Evolutionary conservation across 352 stramenopile species (phyloP), one percentile per base, ranked within the genome.

Genomic region (Globisporangium solare): DNA sequence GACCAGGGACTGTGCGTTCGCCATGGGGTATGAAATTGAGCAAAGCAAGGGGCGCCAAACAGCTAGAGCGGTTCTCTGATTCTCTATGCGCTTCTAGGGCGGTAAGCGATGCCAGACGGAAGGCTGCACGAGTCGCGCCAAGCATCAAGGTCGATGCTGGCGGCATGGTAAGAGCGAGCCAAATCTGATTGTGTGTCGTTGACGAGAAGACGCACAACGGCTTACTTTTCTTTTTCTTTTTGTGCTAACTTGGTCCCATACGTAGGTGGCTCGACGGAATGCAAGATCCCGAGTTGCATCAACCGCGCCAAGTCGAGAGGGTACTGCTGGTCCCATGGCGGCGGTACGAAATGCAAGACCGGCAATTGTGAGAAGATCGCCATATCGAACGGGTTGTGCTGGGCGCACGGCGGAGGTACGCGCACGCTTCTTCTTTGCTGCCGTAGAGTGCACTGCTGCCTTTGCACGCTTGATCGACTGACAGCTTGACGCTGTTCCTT

Each of bases 1-100:
- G 79, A 91, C 43, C 75, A 88, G 54, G 80, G 80, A n/a, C 73
- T 88, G 6, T 91, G 80, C 21, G 74, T 88, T 50, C 78, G 80
- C 21, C 80, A 91, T 47, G 78, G 80, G 53, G 80, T 90, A 62
- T 60, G 76, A 68, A 10, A 5, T 15, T 31, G n/a, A n/a, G n/a
- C 0, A 18, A 51, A 51, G 20, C 24, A 27, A 51, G 14, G 46
- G 27, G 15, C 31, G 6, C 13, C 39, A 18, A n/a, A 43, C 10
- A 18, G 2, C 10, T 15, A 3, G 17, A 18, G 39, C 10, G 6
- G 12, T 15, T 43, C 39, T n/a, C 13, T 43, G 0, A 18, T 3
- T 43, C 39, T 43, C 7, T 43, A n/a, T n/a, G 10, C 39, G 12
- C 2, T 14, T 51, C 31, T 56, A 66, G 60, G 58, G 60, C n/a